phyloP scores from a whole-genome alignment of 2,329 filamentous ascomycete species.

The Clonostachys byssicola region DNA sequence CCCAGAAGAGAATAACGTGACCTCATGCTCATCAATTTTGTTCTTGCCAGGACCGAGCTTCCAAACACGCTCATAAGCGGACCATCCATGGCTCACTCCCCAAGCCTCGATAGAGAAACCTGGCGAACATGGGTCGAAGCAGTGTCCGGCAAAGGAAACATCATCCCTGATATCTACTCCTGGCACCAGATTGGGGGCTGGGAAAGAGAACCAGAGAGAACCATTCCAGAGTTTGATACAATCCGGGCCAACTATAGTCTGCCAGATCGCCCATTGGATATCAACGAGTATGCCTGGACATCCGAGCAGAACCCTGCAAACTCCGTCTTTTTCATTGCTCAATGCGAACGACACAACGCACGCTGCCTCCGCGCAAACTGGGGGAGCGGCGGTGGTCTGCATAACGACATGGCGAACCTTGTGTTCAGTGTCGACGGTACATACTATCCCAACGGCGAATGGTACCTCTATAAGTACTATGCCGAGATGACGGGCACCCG shows the following conservation, averaged over 20 bases:
- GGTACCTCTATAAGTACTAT: constrained; percentile 6
- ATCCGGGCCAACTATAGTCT: constrained; percentile 19
- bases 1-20: no score
- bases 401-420: constrained; percentile 36
- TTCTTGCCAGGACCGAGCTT: constrained; percentile 4
- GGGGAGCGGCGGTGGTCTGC: constrained; percentile 29
- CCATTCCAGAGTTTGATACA: constrained; percentile 9
- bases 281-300: constrained; percentile 41
- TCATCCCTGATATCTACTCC: constrained; percentile 7
- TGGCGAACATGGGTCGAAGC: constrained; percentile 5
- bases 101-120: background rate
- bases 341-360: constrained; percentile 36
- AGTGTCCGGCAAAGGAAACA: constrained; percentile 2
- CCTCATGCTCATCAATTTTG: no score
- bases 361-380: constrained; percentile 39
- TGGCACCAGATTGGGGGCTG: constrained; percentile 8
- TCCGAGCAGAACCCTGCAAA: constrained; percentile 33
- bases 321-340: constrained; percentile 38
- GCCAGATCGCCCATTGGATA: constrained; percentile 28
- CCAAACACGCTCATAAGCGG: constrained; percentile 5
- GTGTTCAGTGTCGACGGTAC: constrained; percentile 1
- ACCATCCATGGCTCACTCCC: constrained; percentile 1
- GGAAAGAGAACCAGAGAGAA: constrained; percentile 3
- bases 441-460: constrained; percentile 4
- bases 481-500: constrained; percentile 1